phyloP scores from a whole-genome alignment of 495 filamentous ascomycete species.

The Glonium stellatum region DNA sequence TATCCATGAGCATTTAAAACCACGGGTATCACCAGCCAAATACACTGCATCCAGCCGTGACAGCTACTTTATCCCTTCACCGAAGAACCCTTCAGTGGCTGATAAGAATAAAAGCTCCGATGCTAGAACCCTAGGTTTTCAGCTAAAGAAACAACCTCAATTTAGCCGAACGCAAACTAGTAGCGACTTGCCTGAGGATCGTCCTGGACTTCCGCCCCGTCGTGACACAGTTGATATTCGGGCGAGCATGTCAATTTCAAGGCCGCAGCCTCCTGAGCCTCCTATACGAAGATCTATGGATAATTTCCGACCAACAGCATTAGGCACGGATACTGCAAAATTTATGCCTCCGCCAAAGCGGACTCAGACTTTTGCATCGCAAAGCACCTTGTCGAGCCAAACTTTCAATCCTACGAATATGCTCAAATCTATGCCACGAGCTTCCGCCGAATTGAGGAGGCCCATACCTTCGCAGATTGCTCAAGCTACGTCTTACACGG shows the following conservation, averaged over 20 bases:
- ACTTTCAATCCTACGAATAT: constrained; percentile 12
- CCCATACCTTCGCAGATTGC: constrained; percentile 5
- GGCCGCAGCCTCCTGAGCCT: constrained; percentile 19
- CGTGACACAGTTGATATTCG: constrained; percentile 29
- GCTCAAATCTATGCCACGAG: constrained; percentile 9
- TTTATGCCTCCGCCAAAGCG: constrained; percentile 25
- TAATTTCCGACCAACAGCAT: constrained; percentile 8
- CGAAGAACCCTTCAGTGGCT: constrained; percentile 43
- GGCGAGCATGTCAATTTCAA: constrained; percentile 17
- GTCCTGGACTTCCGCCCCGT: constrained; percentile 57
- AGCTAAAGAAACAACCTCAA: constrained; percentile 5
- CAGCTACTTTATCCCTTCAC: constrained; percentile 43
- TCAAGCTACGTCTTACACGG: constrained; percentile 5
- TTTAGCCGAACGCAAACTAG: not conserved
- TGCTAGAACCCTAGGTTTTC: constrained; percentile 4
- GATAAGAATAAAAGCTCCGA: constrained; percentile 9
- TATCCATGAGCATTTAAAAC: constrained; percentile 12
- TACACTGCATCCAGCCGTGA: constrained; percentile 15
- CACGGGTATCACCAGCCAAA: constrained; percentile 2
- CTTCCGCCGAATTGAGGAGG: constrained; percentile 20
- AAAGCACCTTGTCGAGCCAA: not conserved
- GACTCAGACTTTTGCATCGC: constrained; percentile 20
- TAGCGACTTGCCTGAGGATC: constrained; percentile 43
- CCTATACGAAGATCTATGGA: constrained; percentile 27
- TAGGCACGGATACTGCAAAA: constrained; percentile 12